These are phyloP conservation scores for California macrophylla DNA, from an alignment of 441 rosid genomes.

Conservation along the genomic window DNA sequence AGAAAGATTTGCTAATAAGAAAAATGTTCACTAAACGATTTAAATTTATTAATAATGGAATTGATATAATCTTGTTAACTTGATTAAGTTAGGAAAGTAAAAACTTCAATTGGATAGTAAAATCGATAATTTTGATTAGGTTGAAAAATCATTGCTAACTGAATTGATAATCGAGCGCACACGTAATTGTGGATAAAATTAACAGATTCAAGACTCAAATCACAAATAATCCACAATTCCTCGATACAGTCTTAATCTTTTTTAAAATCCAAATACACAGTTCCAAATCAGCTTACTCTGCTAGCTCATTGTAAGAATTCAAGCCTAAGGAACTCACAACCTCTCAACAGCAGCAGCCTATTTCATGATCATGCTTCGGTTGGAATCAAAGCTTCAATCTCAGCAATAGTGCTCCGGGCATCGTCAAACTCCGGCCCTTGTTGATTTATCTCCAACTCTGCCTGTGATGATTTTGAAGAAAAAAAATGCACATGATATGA, in stretches of 20 bases:
- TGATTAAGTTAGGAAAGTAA: too few species aligned
- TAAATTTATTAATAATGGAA: too few species aligned
- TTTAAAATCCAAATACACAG: not conserved
- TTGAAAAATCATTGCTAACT: too few species aligned
- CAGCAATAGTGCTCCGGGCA: not conserved
- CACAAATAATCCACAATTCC: not conserved
- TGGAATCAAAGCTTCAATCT: not conserved
- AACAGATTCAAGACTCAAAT: too few species aligned
- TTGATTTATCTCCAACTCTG: not conserved
- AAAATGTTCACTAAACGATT: too few species aligned
- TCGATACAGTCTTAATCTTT: not conserved
- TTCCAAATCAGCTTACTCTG: not conserved
- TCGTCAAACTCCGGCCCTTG: not conserved
- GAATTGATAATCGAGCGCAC: too few species aligned
- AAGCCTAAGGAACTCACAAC: not conserved
- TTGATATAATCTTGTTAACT: too few species aligned
- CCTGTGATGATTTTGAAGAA: not conserved
- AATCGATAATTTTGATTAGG: too few species aligned
- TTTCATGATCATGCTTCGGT: not conserved
- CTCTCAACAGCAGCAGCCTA: not conserved
- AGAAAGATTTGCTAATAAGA: too few species aligned
- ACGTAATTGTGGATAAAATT: not conserved
- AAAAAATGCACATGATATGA: not conserved
- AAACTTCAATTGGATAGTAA: too few species aligned
- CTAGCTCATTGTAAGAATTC: not conserved